Evolutionary conservation across 805 yeast species (phyloP).

Genomic region (Blastobotrys chiropterorum): DNA sequence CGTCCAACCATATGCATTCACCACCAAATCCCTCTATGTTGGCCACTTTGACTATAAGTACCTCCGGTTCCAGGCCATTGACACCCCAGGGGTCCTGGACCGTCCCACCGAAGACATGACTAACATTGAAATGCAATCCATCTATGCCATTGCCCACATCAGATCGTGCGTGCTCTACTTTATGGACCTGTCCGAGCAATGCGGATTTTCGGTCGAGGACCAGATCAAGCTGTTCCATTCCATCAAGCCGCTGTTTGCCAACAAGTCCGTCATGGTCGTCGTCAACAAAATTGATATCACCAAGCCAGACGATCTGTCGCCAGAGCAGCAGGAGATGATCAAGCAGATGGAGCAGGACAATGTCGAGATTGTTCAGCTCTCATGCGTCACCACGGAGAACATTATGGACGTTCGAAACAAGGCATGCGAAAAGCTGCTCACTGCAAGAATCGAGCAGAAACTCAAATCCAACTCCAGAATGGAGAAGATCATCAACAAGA

Average conservation of each 20-base stretch:
- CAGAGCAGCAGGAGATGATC: slow-evolving; percentile 65
- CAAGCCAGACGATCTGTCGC: slow-evolving; percentile 74
- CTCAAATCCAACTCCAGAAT: slow-evolving; percentile 82
- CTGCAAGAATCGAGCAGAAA: slow-evolving; percentile 95
- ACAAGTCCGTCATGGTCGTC: slow-evolving; percentile 92
- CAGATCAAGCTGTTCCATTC: slow-evolving; percentile 96
- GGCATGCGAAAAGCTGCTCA: slow-evolving; percentile 94
- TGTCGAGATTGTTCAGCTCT: slow-evolving; percentile 87
- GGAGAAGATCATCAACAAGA: slow-evolving; percentile 83
- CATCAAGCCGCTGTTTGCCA: slow-evolving; percentile 94
- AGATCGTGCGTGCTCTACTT: slow-evolving; percentile 94
- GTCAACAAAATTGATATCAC: slow-evolving; percentile 92
- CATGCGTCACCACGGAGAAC: slow-evolving; percentile 91
- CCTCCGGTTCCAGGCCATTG: slow-evolving; percentile 96
- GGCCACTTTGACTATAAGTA: slow-evolving; percentile 99
- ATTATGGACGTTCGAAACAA: slow-evolving; percentile 93
- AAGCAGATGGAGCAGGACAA: slow-evolving; percentile 52
- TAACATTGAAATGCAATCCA: slow-evolving; percentile 98
- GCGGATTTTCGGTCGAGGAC: slow-evolving; percentile 96
- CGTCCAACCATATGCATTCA: slow-evolving; percentile 98
- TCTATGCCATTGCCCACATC: slow-evolving; percentile 96
- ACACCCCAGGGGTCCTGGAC: slow-evolving; percentile 97
- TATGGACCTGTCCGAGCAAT: slow-evolving; percentile 98
- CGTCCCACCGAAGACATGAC: slow-evolving; percentile 99
- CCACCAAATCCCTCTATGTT: slow-evolving; percentile 93